phyloP scores from a whole-genome alignment of 2,329 filamentous ascomycete genomes.

The Fusarium sp. region DNA sequence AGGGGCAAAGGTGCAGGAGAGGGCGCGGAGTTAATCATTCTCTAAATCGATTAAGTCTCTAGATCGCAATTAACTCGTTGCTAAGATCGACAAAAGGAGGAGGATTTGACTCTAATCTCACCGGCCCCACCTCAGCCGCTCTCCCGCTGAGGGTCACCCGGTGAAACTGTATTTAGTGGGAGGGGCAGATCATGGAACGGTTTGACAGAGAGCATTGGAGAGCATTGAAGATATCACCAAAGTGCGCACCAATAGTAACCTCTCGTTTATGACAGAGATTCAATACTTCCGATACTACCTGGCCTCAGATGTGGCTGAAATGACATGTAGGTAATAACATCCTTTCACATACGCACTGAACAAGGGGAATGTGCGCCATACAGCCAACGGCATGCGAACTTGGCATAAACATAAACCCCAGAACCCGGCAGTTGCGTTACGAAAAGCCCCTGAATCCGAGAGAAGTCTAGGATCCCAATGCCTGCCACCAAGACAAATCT shows the following conservation, averaged over 20 bases:
- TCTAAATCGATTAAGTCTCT: neutral
- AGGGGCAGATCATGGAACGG: neutral
- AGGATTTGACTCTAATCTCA: constrained; percentile 16
- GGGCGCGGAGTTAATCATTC: neutral
- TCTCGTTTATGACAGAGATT: too few species aligned
- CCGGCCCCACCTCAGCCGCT: constrained; percentile 2
- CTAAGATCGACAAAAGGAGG: constrained; percentile 15
- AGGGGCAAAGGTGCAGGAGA: too few species aligned
- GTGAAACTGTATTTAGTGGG: neutral
- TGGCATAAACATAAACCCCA: neutral
- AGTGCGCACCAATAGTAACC: too few species aligned
- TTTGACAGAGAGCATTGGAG: too few species aligned
- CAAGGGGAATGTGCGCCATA: too few species aligned
- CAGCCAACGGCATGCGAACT: neutral
- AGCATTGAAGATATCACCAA: too few species aligned
- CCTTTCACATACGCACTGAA: neutral
- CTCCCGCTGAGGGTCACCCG: constrained; percentile 13
- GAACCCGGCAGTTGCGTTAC: neutral
- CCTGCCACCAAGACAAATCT: neutral
- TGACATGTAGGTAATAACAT: neutral
- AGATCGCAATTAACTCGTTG: constrained; percentile 17
- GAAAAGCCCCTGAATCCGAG: neutral
- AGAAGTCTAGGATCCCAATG: neutral
- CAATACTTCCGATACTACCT: too few species aligned
- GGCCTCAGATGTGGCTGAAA: neutral